A percentile compares a stretch with the other conserved stretches of the same genome.
Evolutionary conservation across 306 rosid genomes (phyloP).

Genomic region (Sicyos edulis): DNA sequence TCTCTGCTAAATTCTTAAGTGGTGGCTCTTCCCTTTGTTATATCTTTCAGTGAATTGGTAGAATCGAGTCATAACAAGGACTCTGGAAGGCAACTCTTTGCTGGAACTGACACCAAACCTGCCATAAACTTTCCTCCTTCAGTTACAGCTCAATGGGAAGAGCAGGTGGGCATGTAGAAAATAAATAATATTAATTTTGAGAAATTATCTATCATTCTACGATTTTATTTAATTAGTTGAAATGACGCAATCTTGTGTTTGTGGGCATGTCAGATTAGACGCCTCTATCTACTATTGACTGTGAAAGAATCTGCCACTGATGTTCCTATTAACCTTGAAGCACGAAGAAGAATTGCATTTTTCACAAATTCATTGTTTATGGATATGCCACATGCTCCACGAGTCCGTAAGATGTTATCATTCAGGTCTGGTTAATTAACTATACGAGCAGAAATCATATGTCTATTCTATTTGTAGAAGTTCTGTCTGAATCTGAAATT

Average conservation of each 20-base stretch:
- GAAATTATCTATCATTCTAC: not conserved
- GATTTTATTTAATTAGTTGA: not conserved
- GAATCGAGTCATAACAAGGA: slow-evolving; percentile 85
- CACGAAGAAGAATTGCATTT: slow-evolving; percentile 89
- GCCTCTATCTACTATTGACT: slow-evolving; percentile 71
- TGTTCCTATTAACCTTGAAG: slow-evolving; percentile 92
- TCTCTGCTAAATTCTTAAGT: not conserved
- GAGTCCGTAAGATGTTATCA: slow-evolving; percentile 93
- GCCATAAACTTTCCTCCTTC: slow-evolving; percentile 70
- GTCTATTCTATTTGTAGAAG: slow-evolving; percentile 11
- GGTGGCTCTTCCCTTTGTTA: slow-evolving; percentile 23
- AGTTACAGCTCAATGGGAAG: slow-evolving; percentile 93
- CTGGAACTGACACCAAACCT: slow-evolving; percentile 77
- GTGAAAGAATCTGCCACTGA: slow-evolving; percentile 85
- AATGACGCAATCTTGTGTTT: slow-evolving; percentile 24
- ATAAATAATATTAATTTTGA: not conserved
- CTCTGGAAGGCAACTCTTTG: slow-evolving; percentile 86
- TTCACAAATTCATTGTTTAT: slow-evolving; percentile 90
- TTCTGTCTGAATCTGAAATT: slow-evolving; percentile 22
- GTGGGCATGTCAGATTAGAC: slow-evolving; percentile 58
- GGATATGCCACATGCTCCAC: slow-evolving; percentile 98
- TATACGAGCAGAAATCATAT: slow-evolving; percentile 20
- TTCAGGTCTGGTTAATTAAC: slow-evolving; percentile 51
- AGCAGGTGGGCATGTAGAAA: slow-evolving; percentile 50
- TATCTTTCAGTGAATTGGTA: slow-evolving; percentile 60